A percentile compares a stretch with the other conserved stretches of the same genome.
phyloP scores from a whole-genome alignment of 2,329 filamentous ascomycete genomes.

The Elsinoe ampelina region DNA sequence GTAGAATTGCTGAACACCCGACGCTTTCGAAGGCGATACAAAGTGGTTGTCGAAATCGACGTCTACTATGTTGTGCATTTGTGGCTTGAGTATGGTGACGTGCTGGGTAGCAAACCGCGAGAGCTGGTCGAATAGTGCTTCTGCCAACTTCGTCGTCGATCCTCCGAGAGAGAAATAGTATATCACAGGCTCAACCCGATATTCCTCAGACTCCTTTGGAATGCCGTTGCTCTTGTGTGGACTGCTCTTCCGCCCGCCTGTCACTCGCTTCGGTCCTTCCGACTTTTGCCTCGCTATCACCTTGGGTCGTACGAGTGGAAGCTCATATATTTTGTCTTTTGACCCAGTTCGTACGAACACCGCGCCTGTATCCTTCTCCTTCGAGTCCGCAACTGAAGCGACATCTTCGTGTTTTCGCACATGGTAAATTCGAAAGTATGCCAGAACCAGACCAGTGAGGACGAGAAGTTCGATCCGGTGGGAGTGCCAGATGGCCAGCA shows the following conservation, averaged over 20 bases:
- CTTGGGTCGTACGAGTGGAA: not conserved
- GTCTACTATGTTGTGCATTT: conserved; percentile 69
- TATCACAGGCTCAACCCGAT: conserved; percentile 58
- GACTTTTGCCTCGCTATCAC: not conserved
- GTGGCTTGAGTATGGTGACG: conserved; percentile 43
- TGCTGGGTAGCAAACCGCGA: conserved; percentile 28
- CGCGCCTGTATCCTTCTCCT: conserved; percentile 8
- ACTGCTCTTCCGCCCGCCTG: conserved; percentile 19
- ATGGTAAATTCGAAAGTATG: conserved; percentile 20
- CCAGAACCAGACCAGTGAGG: conserved; percentile 23
- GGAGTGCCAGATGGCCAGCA: conserved; percentile 25
- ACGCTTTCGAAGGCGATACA: conserved; percentile 57
- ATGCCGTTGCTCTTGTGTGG: conserved; percentile 12
- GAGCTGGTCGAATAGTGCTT: conserved; percentile 51
- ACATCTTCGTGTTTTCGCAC: not conserved
- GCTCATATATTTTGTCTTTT: not conserved
- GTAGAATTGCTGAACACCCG: conserved; percentile 54
- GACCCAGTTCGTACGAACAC: not conserved
- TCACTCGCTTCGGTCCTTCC: conserved; percentile 23
- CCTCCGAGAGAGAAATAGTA: conserved; percentile 89
- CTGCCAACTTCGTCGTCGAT: conserved; percentile 66
- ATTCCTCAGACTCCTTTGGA: not conserved
- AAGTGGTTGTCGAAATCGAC: conserved; percentile 93
- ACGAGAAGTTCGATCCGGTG: conserved; percentile 25
- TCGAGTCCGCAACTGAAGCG: not conserved